phyloP scores from a whole-genome alignment of 768 basidiomycete species.

The Collybiopsis confluens region DNA sequence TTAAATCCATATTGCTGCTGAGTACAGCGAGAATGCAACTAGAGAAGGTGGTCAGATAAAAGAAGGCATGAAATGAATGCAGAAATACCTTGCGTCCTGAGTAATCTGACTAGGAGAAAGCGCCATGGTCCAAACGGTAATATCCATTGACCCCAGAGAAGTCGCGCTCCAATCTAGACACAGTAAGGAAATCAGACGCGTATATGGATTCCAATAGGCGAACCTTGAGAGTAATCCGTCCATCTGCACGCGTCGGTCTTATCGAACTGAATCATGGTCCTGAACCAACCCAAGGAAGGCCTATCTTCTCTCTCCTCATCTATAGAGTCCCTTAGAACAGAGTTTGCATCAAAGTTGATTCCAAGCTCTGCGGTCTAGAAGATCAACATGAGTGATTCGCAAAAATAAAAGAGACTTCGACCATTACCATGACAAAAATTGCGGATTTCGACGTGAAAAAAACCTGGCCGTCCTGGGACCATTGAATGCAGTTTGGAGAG shows the following conservation, averaged over 20 bases:
- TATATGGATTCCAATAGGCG: slow-evolving; percentile 3
- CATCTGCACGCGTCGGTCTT: slow-evolving; percentile 36
- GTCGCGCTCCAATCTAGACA: slow-evolving; percentile 61
- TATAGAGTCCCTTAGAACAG: slow-evolving; percentile 40
- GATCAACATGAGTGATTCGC: slow-evolving; percentile 5
- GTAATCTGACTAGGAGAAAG: slow-evolving; percentile 70
- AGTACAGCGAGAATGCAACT: slow-evolving; percentile 69
- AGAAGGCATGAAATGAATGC: background rate
- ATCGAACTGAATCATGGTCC: slow-evolving; percentile 66
- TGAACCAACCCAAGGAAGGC: slow-evolving; percentile 58
- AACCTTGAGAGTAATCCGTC: slow-evolving; percentile 50
- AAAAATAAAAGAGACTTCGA: background rate
- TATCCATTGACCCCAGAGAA: slow-evolving; percentile 71
- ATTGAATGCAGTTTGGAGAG: slow-evolving; percentile 58
- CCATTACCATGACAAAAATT: slow-evolving; percentile 62
- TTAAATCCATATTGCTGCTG: slow-evolving; percentile 73
- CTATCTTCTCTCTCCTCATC: slow-evolving; percentile 28
- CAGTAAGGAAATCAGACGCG: background rate
- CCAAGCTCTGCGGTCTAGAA: slow-evolving; percentile 71
- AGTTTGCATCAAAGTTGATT: slow-evolving; percentile 57
- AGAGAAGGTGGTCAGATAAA: background rate
- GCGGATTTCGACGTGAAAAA: slow-evolving; percentile 62
- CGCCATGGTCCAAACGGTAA: slow-evolving; percentile 49
- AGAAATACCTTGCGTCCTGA: slow-evolving; percentile 49
- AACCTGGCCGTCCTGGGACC: slow-evolving; percentile 73